Base-by-base conservation (phyloP, 139 green algal species). In the Diplosphaera chodatii region DNA sequence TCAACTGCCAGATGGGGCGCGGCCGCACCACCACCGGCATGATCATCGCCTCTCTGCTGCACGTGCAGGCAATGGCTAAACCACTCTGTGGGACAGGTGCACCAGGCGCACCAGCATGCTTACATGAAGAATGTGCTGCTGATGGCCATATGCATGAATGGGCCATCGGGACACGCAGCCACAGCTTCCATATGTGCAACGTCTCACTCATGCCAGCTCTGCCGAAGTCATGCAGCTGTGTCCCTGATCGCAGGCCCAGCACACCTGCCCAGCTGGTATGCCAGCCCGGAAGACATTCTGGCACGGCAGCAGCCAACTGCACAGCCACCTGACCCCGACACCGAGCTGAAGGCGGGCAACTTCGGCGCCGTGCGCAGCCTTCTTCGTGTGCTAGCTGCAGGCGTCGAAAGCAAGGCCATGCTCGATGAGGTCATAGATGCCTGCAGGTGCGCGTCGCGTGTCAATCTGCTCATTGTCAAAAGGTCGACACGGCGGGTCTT, bases 1-100 rank as follows among this genome's bases (percentile, higher is more conserved):
- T 98, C 85, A 98, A 98, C 83, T 98, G 93, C 87, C 89, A 93
- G 80, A 98, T 98, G 93, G 93, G 93, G 6, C 84, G 93, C 4
- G 93, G 93, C 13, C 82, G 93, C 56, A 98, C 93, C 63, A 97
- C 93, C 32, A 93, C 92, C 8, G 92, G 91, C 72, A 98, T 96
- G 87, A 83, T 96, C 70, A 97, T 98, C 56, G 92, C 85, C 20
- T 88, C 82, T 3, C 80, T 98, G 66, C 73, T 98, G 63, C 72
- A 83, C 63, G 81, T 96, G 76, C 75, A 59, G 48, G 48, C 48
- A 3, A 23, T 59, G 13, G 4, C 10, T 3, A 23, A 18, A 25
- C 27, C 62, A n/a, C 62, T 15, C 29, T 21, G 15, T 18, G 16
- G 16, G 3, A n/a, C 18, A 25, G 48, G 48, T 59, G 18, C n/a